These are phyloP conservation scores for Acacia pycnantha DNA, from an alignment of 331 rosid genomes.

Conservation along the genomic window DNA sequence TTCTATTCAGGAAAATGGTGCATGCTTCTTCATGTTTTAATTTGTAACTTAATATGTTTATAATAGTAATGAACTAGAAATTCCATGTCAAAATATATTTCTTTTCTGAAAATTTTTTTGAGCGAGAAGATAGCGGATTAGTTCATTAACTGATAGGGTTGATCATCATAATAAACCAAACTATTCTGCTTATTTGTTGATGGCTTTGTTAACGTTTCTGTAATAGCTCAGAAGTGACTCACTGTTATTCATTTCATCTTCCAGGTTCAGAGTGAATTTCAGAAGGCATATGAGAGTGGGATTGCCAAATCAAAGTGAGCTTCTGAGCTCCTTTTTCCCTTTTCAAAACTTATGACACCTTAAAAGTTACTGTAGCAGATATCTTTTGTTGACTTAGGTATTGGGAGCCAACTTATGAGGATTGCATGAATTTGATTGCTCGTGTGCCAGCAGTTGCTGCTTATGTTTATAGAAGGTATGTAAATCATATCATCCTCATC, in stretches of 20 bases:
- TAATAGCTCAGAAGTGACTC: constrained; percentile 15
- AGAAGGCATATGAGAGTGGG: constrained; percentile 87
- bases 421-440: constrained; percentile 85
- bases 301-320: constrained; percentile 70
- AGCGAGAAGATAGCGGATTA: neutral
- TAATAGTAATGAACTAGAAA: constrained; percentile 4
- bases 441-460: constrained; percentile 88
- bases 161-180: constrained; percentile 2
- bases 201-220: constrained; percentile 10
- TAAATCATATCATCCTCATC: constrained; percentile 26
- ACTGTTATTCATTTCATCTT: constrained; percentile 26
- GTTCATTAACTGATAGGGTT: neutral
- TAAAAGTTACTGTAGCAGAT: constrained; percentile 31
- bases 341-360: neutral
- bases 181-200: neutral
- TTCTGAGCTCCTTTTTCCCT: constrained; percentile 7
- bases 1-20: neutral
- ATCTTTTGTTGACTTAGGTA: constrained; percentile 53
- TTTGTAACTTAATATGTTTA: neutral
- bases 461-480: constrained; percentile 85
- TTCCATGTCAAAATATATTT: neutral
- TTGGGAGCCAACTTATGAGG: constrained; percentile 99
- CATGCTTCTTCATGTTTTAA: constrained; percentile 1
- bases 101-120: neutral
- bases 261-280: constrained; percentile 94